Percentiles rank a stretch among this genome's conserved stretches.
Evolutionary conservation across 805 yeast species (phyloP).

Genomic region (Barnettozyma siamensis): DNA sequence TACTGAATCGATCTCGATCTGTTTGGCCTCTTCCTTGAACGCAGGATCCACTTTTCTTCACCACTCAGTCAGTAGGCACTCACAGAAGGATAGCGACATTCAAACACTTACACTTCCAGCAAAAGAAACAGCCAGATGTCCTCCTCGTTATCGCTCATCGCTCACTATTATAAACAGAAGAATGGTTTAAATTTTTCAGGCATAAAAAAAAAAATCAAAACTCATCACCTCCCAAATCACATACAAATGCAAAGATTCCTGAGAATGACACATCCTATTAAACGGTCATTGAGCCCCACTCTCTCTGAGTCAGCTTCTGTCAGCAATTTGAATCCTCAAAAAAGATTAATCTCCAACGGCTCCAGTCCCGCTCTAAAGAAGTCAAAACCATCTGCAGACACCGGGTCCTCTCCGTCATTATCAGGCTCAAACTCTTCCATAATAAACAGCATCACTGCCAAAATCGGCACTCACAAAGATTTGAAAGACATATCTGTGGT

Average conservation of each 20-base stretch:
- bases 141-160: slow-evolving; percentile 1
- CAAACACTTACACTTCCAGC: slow-evolving; percentile 12
- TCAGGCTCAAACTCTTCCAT: too few relatives aligned
- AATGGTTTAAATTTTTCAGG: background rate
- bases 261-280: slow-evolving; percentile 23
- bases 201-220: background rate
- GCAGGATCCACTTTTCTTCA: slow-evolving; percentile 5
- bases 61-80: too few relatives aligned
- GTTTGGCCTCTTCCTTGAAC: background rate
- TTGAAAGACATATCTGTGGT: background rate
- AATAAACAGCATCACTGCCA: background rate
- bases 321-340: background rate
- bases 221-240: background rate
- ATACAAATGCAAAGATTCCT: slow-evolving; percentile 5
- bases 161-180: background rate
- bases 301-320: background rate
- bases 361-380: background rate
- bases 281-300: background rate
- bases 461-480: slow-evolving; percentile 5
- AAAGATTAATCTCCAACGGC: background rate
- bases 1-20: slow-evolving; percentile 25
- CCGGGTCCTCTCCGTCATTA: too few relatives aligned
- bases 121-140: slow-evolving; percentile 6
- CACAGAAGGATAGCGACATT: too few relatives aligned
- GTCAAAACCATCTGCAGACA: background rate